Conservation (phyloP, 169 alveolate species). For the Eimeria necatrix region DNA sequence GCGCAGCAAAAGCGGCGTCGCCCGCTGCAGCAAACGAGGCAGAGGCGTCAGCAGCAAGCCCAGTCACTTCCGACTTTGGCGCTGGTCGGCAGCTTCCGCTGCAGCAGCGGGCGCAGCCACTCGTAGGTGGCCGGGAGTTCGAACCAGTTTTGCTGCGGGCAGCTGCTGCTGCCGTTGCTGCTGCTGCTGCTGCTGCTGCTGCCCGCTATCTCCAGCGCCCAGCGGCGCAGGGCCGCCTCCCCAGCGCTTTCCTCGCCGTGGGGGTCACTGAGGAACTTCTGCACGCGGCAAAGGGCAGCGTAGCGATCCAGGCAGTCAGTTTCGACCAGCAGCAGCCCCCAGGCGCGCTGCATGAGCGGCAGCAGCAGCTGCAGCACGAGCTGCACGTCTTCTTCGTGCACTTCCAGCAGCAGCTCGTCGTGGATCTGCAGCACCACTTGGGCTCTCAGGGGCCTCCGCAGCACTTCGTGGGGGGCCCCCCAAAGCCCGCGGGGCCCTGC, state of each 20-base stretch:
- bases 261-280: background rate
- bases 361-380: slow-evolving; percentile 1
- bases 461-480: background rate
- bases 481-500: background rate
- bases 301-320: slow-evolving; percentile 44
- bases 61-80: slow-evolving; percentile 51
- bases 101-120: slow-evolving; percentile 58
- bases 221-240: background rate
- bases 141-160: background rate
- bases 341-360: slow-evolving; percentile 72
- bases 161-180: background rate
- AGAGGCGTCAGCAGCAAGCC: slow-evolving; percentile 35
- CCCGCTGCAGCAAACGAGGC: no score
- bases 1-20: no score
- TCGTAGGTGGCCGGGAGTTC: slow-evolving; percentile 11
- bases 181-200: background rate
- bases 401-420: slow-evolving; percentile 86
- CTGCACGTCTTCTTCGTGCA: slow-evolving; percentile 14
- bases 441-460: slow-evolving; percentile 68
- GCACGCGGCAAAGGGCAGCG: slow-evolving; percentile 31
- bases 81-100: slow-evolving; percentile 55
- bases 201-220: background rate
- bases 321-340: slow-evolving; percentile 44
- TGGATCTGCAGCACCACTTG: slow-evolving; percentile 85
- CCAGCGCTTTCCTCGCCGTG: background rate